Evolutionary conservation across 2,329 filamentous ascomycete genomes (phyloP).

Genomic region (Microdochium trichocladiopsis): DNA sequence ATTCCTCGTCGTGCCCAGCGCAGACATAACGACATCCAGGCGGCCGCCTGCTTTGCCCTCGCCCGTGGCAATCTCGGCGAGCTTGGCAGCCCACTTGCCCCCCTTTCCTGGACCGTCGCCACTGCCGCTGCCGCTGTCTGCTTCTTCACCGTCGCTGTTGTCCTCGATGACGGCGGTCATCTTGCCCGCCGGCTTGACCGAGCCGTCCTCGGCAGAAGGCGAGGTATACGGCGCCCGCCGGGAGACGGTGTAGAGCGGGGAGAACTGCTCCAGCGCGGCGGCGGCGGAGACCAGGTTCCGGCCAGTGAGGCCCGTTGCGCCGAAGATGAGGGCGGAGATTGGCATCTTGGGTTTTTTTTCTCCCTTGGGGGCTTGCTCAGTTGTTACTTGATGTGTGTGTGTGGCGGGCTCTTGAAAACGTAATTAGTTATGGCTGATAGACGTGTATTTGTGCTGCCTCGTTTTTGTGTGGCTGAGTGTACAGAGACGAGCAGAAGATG

Average conservation of each 20-base stretch:
- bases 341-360: not conserved
- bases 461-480: no score
- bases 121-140: no score
- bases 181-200: constrained; percentile 40
- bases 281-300: not conserved
- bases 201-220: not conserved
- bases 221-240: constrained; percentile 47
- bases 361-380: not conserved
- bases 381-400: no score
- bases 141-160: constrained; percentile 49
- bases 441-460: no score
- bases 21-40: constrained; percentile 65
- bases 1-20: constrained; percentile 72
- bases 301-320: constrained; percentile 2
- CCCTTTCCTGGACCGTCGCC: no score
- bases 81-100: constrained; percentile 54
- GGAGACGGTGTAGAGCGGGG: constrained; percentile 46
- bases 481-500: no score
- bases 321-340: not conserved
- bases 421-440: no score
- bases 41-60: not conserved
- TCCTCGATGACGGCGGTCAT: constrained; percentile 59
- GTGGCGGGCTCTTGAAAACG: no score
- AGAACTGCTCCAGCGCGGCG: constrained; percentile 3
- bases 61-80: constrained; percentile 44